These are phyloP conservation scores for Anacardium occidentale DNA, from an alignment of 345 rosid genomes.

Conservation along the genomic window DNA sequence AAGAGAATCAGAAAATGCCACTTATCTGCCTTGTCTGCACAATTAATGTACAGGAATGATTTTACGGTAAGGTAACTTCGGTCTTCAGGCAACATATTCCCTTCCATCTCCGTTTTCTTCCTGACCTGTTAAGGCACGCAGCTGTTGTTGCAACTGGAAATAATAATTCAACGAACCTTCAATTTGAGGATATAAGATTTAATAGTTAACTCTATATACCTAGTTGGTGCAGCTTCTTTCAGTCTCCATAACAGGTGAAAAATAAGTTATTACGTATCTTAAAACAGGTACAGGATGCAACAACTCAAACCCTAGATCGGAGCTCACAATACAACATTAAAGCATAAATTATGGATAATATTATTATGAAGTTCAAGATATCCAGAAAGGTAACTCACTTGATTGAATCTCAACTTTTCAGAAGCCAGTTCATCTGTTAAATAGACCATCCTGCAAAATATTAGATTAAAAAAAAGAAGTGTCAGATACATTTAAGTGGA, in stretches of 20 bases:
- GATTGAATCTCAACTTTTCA: slow-evolving; percentile 58
- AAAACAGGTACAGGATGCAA: too few species aligned
- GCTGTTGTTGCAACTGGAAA: slow-evolving; percentile 66
- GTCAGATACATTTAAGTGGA: slow-evolving; percentile 14
- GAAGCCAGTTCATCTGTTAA: slow-evolving; percentile 71
- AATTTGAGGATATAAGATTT: too few species aligned
- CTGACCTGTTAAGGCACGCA: slow-evolving; percentile 45
- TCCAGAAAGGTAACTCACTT: not conserved
- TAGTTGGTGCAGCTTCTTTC: too few species aligned
- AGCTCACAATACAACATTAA: too few species aligned
- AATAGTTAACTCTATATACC: too few species aligned
- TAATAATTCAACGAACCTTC: slow-evolving; percentile 12
- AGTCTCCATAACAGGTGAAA: too few species aligned
- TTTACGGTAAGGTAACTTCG: slow-evolving; percentile 16
- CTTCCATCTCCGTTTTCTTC: slow-evolving; percentile 48
- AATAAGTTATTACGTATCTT: too few species aligned
- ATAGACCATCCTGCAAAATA: slow-evolving; percentile 58
- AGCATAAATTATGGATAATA: too few species aligned
- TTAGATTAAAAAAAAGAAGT: not conserved
- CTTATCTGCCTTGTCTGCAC: slow-evolving; percentile 22
- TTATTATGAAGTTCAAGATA: not conserved
- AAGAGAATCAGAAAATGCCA: slow-evolving; percentile 15
- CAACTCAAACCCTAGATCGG: too few species aligned
- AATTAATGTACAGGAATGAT: slow-evolving; percentile 25
- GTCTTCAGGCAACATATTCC: slow-evolving; percentile 37